Percentiles rank a stretch among this genome's conserved stretches.
Conservation (phyloP, 208 protist species). For the Crithidia brevicula region DNA sequence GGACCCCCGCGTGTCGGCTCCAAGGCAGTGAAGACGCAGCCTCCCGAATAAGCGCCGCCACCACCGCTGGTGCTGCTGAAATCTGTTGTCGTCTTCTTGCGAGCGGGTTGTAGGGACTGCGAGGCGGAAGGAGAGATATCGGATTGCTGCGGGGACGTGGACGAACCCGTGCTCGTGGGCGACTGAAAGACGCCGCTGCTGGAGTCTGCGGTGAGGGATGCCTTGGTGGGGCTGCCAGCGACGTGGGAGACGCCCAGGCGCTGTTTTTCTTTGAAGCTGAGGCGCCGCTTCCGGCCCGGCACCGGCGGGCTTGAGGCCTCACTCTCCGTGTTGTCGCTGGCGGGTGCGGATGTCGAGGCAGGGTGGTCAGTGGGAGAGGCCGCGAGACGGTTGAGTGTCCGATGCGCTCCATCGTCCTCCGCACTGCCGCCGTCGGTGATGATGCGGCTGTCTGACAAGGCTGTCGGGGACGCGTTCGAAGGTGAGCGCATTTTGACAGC, state of each 20-base stretch:
- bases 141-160: not conserved
- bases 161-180: not conserved
- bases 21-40: constrained; percentile 16
- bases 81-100: constrained; percentile 4
- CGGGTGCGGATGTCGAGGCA: too few relatives aligned
- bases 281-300: constrained; percentile 3
- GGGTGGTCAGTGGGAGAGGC: too few relatives aligned
- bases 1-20: constrained; percentile 5
- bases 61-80: not conserved
- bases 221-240: not conserved
- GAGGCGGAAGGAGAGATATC: not conserved
- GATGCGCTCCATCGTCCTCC: not conserved
- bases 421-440: not conserved
- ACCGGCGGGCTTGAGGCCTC: not conserved
- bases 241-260: constrained; percentile 8
- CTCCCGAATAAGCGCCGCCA: too few relatives aligned
- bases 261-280: constrained; percentile 36
- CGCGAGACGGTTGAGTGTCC: not conserved
- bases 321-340: not conserved
- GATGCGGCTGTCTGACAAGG: not conserved
- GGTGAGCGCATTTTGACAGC: too few relatives aligned
- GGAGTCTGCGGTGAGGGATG: not conserved
- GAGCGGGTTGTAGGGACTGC: not conserved
- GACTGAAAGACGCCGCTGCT: not conserved
- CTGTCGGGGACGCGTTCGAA: not conserved